Evolutionary conservation across 2,329 filamentous ascomycete genomes (phyloP).

Genomic region (Penicillium fuscoglaucum): DNA sequence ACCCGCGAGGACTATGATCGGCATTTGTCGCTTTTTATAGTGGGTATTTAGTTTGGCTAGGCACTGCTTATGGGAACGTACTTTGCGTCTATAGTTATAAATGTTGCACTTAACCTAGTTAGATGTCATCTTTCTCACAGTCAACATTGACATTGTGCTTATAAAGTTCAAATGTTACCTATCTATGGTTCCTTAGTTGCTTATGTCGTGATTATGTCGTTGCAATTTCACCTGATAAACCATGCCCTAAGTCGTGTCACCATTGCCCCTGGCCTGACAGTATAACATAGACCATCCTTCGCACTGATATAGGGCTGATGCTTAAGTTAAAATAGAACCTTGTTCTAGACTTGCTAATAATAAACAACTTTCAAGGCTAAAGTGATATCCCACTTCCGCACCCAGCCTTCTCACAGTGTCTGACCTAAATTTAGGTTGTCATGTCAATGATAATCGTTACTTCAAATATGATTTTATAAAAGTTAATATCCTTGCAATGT

Average conservation of each 20-base stretch:
- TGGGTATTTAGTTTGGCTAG: background rate
- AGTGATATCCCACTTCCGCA: background rate
- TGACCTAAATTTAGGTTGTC: conserved; percentile 6
- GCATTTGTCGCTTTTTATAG: background rate
- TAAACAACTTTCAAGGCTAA: background rate
- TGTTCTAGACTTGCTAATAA: background rate
- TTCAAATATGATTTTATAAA: background rate
- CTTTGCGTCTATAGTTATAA: background rate
- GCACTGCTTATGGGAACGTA: background rate
- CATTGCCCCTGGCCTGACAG: background rate
- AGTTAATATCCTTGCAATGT: background rate
- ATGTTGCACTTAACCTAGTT: background rate
- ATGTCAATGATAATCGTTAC: background rate
- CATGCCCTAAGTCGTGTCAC: conserved; percentile 1
- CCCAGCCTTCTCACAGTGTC: background rate
- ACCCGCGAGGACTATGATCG: background rate
- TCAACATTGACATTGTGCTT: no score
- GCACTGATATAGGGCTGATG: background rate
- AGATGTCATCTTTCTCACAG: background rate
- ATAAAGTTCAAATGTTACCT: background rate
- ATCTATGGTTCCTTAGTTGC: background rate
- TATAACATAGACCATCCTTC: background rate
- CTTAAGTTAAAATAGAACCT: background rate
- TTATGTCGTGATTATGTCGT: background rate
- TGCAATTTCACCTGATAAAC: background rate